Evolutionary conservation across 495 filamentous ascomycete genomes (phyloP).

Genomic region (Annulohypoxylon bovei): DNA sequence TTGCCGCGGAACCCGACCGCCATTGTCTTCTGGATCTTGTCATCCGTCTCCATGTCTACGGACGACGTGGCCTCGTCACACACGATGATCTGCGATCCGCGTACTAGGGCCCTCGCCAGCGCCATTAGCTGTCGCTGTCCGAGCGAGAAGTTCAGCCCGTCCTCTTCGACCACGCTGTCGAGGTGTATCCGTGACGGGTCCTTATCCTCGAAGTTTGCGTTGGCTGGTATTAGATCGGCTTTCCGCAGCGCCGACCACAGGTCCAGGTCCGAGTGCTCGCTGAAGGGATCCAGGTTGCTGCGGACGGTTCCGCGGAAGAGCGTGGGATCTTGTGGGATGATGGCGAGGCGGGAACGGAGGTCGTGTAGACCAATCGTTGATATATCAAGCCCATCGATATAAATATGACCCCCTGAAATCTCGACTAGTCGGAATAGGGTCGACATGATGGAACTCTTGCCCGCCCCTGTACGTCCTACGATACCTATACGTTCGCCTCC

Average conservation of each 20-base stretch:
- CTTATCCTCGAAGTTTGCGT: constrained; percentile 52
- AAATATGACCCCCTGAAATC: constrained; percentile 82
- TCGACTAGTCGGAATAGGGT: constrained; percentile 92
- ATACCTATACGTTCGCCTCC: constrained; percentile 94
- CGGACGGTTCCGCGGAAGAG: constrained; percentile 93
- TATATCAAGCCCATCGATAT: constrained; percentile 92
- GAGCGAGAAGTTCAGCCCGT: constrained; percentile 95
- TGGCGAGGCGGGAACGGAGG: constrained; percentile 86
- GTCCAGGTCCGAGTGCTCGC: constrained; percentile 85
- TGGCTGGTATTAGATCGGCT: constrained; percentile 73
- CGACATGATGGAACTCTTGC: constrained; percentile 94
- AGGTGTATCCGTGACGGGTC: constrained; percentile 73
- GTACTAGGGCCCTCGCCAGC: constrained; percentile 86
- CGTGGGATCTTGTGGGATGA: constrained; percentile 96
- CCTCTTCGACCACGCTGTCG: constrained; percentile 87
- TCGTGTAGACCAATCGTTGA: constrained; percentile 84
- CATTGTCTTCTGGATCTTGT: constrained; percentile 94
- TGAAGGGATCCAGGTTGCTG: constrained; percentile 91
- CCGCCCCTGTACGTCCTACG: constrained; percentile 92
- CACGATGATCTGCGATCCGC: constrained; percentile 88
- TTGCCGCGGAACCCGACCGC: constrained; percentile 85
- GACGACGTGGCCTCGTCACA: constrained; percentile 94
- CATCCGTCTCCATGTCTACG: constrained; percentile 96
- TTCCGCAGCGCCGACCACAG: constrained; percentile 88
- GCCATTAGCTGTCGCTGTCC: constrained; percentile 97